Conservation (phyloP, 768 basidiomycete species). For the Serendipita sp. region DNA sequence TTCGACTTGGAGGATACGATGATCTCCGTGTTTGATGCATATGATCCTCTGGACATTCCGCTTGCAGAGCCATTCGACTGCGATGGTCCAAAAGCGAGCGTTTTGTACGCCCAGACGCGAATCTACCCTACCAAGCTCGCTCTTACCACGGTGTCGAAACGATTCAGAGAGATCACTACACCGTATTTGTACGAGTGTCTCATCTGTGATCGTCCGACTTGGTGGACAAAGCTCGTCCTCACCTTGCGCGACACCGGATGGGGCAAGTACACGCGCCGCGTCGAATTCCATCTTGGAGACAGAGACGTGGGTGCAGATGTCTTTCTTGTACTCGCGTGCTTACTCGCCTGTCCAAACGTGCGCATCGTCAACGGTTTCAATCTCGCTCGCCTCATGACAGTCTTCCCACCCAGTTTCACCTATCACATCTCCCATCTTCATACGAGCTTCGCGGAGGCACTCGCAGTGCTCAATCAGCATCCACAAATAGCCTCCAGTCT, state of each 20-base stretch:
- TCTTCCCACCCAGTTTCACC: neutral
- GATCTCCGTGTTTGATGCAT: neutral
- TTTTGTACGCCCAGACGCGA: constrained; percentile 4
- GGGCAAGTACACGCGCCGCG: constrained; percentile 7
- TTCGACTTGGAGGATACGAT: neutral
- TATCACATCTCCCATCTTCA: neutral
- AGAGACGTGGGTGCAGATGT: constrained; percentile 5
- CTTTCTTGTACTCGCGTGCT: constrained; percentile 4
- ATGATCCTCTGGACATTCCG: constrained; percentile 1
- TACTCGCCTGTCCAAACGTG: constrained; percentile 3
- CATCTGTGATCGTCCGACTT: constrained; percentile 2
- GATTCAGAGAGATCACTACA: neutral
- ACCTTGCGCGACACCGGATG: constrained; percentile 1
- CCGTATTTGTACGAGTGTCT: constrained; percentile 4
- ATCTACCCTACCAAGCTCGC: constrained; percentile 5
- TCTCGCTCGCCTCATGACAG: constrained; percentile 5
- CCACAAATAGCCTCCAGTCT: neutral
- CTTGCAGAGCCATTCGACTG: neutral
- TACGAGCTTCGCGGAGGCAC: neutral
- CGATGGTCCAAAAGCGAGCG: constrained; percentile 6
- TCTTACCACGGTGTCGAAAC: neutral
- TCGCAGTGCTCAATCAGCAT: neutral
- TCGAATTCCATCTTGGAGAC: constrained; percentile 1
- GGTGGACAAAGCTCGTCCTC: constrained; percentile 1
- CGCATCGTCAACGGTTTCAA: constrained; percentile 4